Percentiles rank a stretch among this genome's conserved stretches.
These are phyloP conservation scores for Irpex rosettiformis DNA, from an alignment of 1,284 basidiomycete genomes.

Conservation along the genomic window DNA sequence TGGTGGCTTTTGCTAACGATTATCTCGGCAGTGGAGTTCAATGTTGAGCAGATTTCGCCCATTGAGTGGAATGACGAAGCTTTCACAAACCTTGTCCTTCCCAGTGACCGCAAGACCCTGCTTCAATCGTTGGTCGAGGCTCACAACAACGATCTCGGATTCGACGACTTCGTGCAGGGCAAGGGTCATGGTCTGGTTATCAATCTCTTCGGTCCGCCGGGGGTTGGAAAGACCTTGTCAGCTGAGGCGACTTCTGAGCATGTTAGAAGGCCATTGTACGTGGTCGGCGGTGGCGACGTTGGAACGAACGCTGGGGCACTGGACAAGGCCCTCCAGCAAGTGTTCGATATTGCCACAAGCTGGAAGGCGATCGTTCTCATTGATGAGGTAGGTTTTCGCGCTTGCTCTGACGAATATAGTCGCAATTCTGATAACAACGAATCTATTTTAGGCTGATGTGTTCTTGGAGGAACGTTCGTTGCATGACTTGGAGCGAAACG, in stretches of 20 bases:
- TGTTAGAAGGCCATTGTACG: conserved; percentile 53
- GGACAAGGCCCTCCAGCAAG: conserved; percentile 20
- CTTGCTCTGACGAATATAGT: neutral
- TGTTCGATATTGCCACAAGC: conserved; percentile 45
- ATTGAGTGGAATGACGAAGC: conserved; percentile 57
- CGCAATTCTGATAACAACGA: neutral
- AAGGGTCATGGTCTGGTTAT: conserved; percentile 61
- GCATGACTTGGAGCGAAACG: conserved; percentile 57
- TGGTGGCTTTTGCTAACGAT: neutral
- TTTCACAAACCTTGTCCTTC: conserved; percentile 55
- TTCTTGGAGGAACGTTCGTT: conserved; percentile 63
- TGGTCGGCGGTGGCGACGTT: conserved; percentile 56
- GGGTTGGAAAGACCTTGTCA: conserved; percentile 48
- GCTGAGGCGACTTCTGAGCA: conserved; percentile 64
- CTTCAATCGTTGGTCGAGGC: conserved; percentile 56
- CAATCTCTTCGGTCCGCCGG: conserved; percentile 59
- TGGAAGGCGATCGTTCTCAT: conserved; percentile 66
- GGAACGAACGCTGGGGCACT: conserved; percentile 42
- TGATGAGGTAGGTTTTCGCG: conserved; percentile 40
- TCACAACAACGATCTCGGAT: conserved; percentile 47
- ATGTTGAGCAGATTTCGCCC: conserved; percentile 44
- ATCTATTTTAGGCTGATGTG: conserved; percentile 30
- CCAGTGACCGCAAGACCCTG: conserved; percentile 46
- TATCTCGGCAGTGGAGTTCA: conserved; percentile 45
- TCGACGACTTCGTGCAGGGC: conserved; percentile 61